Evolutionary conservation across 371 early-diverging fungal genomes (phyloP), one percentile per base, ranked within the genome.

Genomic region (Saksenaea oblongispora): DNA sequence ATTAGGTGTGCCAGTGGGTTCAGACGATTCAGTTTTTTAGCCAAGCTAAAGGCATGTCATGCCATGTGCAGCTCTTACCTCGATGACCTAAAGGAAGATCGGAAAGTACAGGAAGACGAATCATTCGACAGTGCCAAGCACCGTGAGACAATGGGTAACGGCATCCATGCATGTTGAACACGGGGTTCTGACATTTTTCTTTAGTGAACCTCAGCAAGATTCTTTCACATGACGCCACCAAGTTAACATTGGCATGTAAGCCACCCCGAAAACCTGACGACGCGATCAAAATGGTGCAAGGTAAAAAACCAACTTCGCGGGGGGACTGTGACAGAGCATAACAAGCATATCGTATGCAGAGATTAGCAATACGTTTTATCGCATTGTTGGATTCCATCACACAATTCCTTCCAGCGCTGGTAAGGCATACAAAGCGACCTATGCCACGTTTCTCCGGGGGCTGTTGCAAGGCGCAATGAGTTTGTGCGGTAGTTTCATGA

Each of bases 171-270:
- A 24, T 13, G 27, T n/a, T 26, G n/a, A 24, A 13, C 15, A 47
- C 34, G 5, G 9, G n/a, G 0, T 8, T 56, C 15, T 56, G n/a
- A 34, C 15, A 17, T 35, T 34, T 61, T 27, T 34, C 24, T 15
- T 26, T 42, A 77, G 73, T 42, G 10, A 71, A 71, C 28, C 63
- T 80, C 0, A 73, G 75, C 10, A 66, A 73, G 47, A 63, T 80
- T 5, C 66, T 80, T 14, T 70, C 78, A 22, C 74, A 75, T 36
- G 76, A 80, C 56, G 76, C 81, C n/a, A 80, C 81, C 22, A 80
- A 80, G 55, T 69, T 80, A 22, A 70, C 78, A 1, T 53, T 80
- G 39, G 78, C 81, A n/a, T 80, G 81, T 54, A 80, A 80, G 64
- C 78, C 81, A 56, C 81, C 81, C 39, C 72, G 78, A 22, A 75